phyloP scores from a whole-genome alignment of 2,329 filamentous ascomycete genomes.

The Cladosporium sphaerospermum region DNA sequence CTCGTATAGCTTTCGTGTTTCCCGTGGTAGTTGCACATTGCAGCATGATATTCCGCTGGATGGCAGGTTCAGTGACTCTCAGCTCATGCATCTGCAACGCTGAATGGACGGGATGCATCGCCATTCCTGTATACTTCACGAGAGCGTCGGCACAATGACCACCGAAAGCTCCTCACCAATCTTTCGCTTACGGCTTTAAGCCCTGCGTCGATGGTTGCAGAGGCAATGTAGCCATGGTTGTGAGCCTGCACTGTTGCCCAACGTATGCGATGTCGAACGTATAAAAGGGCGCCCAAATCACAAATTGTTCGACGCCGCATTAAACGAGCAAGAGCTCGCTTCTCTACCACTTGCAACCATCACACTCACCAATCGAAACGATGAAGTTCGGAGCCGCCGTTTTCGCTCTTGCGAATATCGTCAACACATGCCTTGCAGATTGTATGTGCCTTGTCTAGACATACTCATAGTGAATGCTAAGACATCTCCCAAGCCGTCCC shows the following conservation, averaged over 20 bases:
- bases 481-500: slow-evolving; percentile 15
- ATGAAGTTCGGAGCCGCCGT: not conserved
- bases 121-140: too few species aligned
- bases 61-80: not conserved
- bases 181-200: not conserved
- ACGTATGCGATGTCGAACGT: not conserved
- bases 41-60: not conserved
- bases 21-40: too few species aligned
- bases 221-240: not conserved
- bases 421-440: slow-evolving; percentile 1
- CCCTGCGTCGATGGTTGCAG: not conserved
- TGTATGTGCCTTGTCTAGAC: not conserved
- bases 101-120: not conserved
- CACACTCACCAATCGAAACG: not conserved
- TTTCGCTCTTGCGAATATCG: not conserved
- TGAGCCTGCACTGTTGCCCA: not conserved
- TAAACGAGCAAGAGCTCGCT: not conserved
- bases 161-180: too few species aligned
- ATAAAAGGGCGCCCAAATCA: not conserved
- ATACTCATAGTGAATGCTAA: not conserved
- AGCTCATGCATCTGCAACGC: not conserved
- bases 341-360: not conserved
- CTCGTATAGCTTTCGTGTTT: not conserved
- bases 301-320: not conserved
- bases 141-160: too few species aligned